Base-by-base conservation (phyloP, 495 filamentous ascomycete genomes). In the Trichoderma reesei region DNA sequence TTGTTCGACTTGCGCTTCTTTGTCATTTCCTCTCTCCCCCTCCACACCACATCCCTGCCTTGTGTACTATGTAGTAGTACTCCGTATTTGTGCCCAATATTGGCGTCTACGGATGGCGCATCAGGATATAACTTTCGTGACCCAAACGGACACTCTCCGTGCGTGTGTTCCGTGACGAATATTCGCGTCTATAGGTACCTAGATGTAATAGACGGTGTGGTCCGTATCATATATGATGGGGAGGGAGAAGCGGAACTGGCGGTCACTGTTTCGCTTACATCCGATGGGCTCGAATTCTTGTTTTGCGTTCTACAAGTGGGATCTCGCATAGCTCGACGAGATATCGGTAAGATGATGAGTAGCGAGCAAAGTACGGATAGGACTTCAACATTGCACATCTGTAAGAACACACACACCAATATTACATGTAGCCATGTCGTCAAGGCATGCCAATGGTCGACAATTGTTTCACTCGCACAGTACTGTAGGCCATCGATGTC, bases 201-300 rank as follows among this genome's bases (percentile, higher is more conserved):
- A n/a, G n/a, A 26, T 26, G 26, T 44, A 18, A 48, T 48, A 48
- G 14, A 56, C 51, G 51, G 51, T 31, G 51, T 34, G 18, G 9
- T 34, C 51, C 51, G 31, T 16, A 56, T 36, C 51, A 56, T 33
- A 14, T 11, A 56, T 48, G 6, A 48, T 48, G 9, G 20, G 34
- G 18, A 10, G 51, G 20, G 51, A 31, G 51, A 56, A 14, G 26
- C 51, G 8, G 11, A 11, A 56, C 31, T 56, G 26, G 51, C 51
- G 51, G 51, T 56, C 51, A 56, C 51, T 33, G 26, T 56, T 56
- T 31, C 51, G 44, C 44, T 48, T 48, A 18, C 44, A 3, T 48
- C 20, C 9, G 6, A 56, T 13, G 51, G 51, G 20, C 16, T 48
- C 44, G 44, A 18, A 18, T 18, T 20, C 9, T 16, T 18, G 8